Base-by-base conservation (phyloP, 2,329 filamentous ascomycete genomes). In the Hymenoscyphus infarciens region DNA sequence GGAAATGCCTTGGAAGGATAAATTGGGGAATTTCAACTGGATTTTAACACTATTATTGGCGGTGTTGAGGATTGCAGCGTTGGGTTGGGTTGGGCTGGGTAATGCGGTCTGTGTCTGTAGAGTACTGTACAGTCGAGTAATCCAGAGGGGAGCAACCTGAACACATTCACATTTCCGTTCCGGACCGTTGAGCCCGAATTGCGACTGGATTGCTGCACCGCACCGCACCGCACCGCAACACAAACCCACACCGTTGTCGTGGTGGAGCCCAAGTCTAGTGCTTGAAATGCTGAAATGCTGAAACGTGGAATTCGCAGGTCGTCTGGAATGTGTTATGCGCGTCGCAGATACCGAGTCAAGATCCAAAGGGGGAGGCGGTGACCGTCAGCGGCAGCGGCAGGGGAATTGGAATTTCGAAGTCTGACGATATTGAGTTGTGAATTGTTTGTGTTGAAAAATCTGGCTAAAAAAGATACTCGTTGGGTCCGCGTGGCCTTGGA, bases 1-100 rank as follows among this genome's bases (percentile, higher is more conserved):
- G 35, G 38, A 27, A 59, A 59, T 53, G 57, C 57, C 42, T 59
- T 52, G 39, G 42, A 10, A 10, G 27, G 42, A 35, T 49, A 49
- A 25, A 22, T 10, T 49, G 42, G 42, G 42, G 42, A 22, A 49
- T 49, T 22, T 49, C 42, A 49, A 49, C 42, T 19, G 42, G 42
- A 49, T 22, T 49, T 49, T 49, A 49, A 49, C 42, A 25, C 42
- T 49, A 22, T 11, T 49, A 49, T 22, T 49, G 42, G n/a, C 16
- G 42, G 19, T 49, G 19, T 19, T 49, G 10, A 49, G 42, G 19
- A 49, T 49, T 49, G 42, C 42, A 49, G 42, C 19, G n/a, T 22
- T 49, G n/a, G n/a, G 42, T 49, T 22, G 42, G 42, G 42, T 19
- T 49, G n/a, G 42, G 5, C n/a, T 49, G 42, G 42, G 19, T 19